These are phyloP conservation scores for Penicillium oxalicum DNA, from an alignment of 2,329 filamentous ascomycete species.

Conservation along the genomic window DNA sequence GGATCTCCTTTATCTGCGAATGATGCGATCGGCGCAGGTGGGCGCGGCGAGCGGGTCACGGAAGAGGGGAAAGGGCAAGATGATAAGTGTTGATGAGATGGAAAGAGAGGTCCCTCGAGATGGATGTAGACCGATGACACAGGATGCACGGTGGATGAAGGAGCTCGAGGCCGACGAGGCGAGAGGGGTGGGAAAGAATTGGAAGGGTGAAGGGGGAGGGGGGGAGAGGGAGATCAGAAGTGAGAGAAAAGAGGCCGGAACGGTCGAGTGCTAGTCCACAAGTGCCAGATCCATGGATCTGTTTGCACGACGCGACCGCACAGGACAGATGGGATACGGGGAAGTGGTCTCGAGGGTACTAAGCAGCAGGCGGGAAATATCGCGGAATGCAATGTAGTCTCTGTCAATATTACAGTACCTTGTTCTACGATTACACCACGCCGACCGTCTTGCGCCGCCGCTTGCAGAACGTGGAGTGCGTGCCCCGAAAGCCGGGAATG, in stretches of 20 bases:
- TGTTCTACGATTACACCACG: slow-evolving; percentile 9
- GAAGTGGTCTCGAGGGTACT: background rate
- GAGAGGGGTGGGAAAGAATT: slow-evolving; percentile 20
- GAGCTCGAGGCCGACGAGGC: slow-evolving; percentile 13
- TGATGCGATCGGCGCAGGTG: slow-evolving; percentile 7
- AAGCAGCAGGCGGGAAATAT: background rate
- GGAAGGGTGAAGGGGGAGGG: slow-evolving; percentile 19
- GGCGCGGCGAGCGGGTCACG: slow-evolving; percentile 7
- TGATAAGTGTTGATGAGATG: slow-evolving; percentile 7
- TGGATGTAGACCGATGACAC: slow-evolving; percentile 3
- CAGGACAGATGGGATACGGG: slow-evolving; percentile 11
- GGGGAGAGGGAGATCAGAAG: slow-evolving; percentile 18
- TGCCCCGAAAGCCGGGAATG: slow-evolving; percentile 19
- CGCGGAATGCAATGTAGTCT: background rate
- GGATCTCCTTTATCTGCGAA: slow-evolving; percentile 3
- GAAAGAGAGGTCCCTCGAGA: slow-evolving; percentile 1
- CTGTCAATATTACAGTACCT: slow-evolving; percentile 19
- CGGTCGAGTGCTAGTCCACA: slow-evolving; percentile 18
- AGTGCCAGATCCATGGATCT: slow-evolving; percentile 26
- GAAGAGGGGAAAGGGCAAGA: slow-evolving; percentile 3
- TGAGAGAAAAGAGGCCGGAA: slow-evolving; percentile 20
- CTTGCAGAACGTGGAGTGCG: slow-evolving; percentile 25
- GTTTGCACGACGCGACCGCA: slow-evolving; percentile 21
- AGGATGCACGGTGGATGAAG: slow-evolving; percentile 11
- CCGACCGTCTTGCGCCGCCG: slow-evolving; percentile 15